Evolutionary conservation across 257 asterid species (phyloP).

Genomic region (Thymus quinquecostatus): DNA sequence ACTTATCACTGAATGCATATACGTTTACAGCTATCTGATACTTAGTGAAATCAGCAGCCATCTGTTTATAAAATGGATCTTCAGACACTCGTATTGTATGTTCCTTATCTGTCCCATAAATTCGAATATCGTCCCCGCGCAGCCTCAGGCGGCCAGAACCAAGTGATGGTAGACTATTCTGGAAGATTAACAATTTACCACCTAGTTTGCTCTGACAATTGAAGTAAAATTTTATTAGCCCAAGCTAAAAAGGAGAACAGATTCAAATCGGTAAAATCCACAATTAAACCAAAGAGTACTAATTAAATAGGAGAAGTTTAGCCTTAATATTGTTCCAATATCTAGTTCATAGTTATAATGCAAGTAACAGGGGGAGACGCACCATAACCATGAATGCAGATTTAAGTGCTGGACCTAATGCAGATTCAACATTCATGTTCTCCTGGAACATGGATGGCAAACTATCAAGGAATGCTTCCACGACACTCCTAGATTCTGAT

Average conservation of each 20-base stretch:
- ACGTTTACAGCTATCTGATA: conserved; percentile 90
- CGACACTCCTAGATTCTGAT: conserved; percentile 91
- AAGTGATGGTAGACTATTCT: conserved; percentile 87
- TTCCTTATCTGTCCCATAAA: conserved; percentile 93
- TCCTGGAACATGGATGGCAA: conserved; percentile 92
- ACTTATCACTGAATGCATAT: conserved; percentile 92
- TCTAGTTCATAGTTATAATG: neutral
- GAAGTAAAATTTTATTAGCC: conserved; percentile 36
- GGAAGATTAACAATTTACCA: conserved; percentile 95
- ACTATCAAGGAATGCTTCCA: conserved; percentile 94
- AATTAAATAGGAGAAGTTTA: conserved; percentile 11
- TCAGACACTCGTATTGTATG: conserved; percentile 78
- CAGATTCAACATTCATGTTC: conserved; percentile 92
- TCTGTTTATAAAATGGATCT: conserved; percentile 98
- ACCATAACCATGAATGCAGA: conserved; percentile 96
- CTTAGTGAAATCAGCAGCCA: conserved; percentile 99
- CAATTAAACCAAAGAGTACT: conserved; percentile 5
- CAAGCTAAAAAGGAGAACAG: conserved; percentile 29
- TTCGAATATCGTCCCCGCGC: conserved; percentile 90
- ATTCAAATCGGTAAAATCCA: conserved; percentile 9
- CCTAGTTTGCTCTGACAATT: conserved; percentile 88
- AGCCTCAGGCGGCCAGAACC: conserved; percentile 92
- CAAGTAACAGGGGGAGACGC: conserved; percentile 41
- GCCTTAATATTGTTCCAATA: neutral
- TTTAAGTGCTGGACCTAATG: conserved; percentile 99